phyloP scores from a whole-genome alignment of 1,284 basidiomycete genomes.

The Papiliotrema flavescens region DNA sequence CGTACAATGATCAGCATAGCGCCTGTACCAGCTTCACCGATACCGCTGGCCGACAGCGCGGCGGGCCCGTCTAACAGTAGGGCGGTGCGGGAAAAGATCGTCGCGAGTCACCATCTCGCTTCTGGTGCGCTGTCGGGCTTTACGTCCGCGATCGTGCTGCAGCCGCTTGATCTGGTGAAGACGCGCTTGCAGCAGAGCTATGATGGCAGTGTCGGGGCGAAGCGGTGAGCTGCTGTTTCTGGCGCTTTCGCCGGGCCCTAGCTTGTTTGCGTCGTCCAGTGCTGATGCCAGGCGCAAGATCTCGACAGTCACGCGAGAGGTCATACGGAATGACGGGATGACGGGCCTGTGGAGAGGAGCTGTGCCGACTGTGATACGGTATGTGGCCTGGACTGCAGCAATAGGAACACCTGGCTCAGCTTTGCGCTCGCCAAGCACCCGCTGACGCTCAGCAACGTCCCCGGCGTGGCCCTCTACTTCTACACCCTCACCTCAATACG shows the following conservation, averaged over 20 bases:
- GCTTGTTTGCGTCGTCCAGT: neutral
- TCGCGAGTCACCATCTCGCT: slow-evolving; percentile 44
- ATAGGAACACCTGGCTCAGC: neutral
- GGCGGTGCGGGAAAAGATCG: slow-evolving; percentile 5
- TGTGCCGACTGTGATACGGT: slow-evolving; percentile 71
- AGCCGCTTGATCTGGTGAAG: slow-evolving; percentile 72
- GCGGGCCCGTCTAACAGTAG: too few species aligned
- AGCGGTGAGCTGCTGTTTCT: slow-evolving; percentile 19
- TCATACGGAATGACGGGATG: slow-evolving; percentile 49
- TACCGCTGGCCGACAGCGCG: too few species aligned
- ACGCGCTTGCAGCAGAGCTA: slow-evolving; percentile 72
- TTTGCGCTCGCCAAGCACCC: neutral
- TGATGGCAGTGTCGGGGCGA: slow-evolving; percentile 16
- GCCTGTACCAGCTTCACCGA: too few species aligned
- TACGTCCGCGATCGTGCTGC: slow-evolving; percentile 44
- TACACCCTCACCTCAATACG: slow-evolving; percentile 78
- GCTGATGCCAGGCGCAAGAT: slow-evolving; percentile 24
- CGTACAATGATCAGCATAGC: too few species aligned
- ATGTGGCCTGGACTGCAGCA: slow-evolving; percentile 12
- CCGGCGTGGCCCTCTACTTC: slow-evolving; percentile 90
- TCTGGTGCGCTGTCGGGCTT: slow-evolving; percentile 48
- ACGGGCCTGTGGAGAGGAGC: slow-evolving; percentile 71
- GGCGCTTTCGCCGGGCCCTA: neutral
- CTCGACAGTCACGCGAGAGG: slow-evolving; percentile 28
- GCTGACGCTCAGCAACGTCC: slow-evolving; percentile 66